Evolutionary conservation across 2,329 filamentous ascomycete species (phyloP), one percentile per base, ranked within the genome.

Genomic region (Penicillium capsulatum): DNA sequence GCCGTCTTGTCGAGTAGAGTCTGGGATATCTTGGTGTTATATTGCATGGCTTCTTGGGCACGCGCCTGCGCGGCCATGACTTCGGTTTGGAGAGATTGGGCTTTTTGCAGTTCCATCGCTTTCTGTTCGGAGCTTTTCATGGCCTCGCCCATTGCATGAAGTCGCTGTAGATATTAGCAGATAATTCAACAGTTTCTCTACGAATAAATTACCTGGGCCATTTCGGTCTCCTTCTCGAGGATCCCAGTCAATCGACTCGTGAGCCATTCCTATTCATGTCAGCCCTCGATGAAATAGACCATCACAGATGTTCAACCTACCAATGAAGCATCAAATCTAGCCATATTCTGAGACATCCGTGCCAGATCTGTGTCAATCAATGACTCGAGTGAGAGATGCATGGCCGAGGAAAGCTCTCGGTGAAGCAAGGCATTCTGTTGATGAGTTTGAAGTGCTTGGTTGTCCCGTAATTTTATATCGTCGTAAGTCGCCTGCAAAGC

Each of bases 21-120:
- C 31, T 63, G 53, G 1, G 56, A 60, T 5, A 63, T 43, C 30
- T 54, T 52, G 7, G 58, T 45, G 15, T 56, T 55, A 2, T 34
- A 45, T 26, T 58, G 47, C 4, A 65, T 34, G 7, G 46, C 47
- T 22, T 63, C 48, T 31, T 64, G 61, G 2, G 54, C 33, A 22
- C 44, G 44, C 3, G 48, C 52, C 8, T 64, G 59, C 10, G 52
- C 50, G 16, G 49, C 34, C 1, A 62, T 36, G 0, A 53, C 42
- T 36, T 65, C 52, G 6, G 57, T 55, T 32, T 71, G 66, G 16
- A 55, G 45, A n/a, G 44, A 17, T 26, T 71, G 66, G 4, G 53
- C 46, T 36, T 53, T 50, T 15, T 60, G 59, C 8, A 71, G 38
- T 11, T 52, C 42, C 17, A 54, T 48, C 3, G 65, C 60, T 39